These are phyloP conservation scores for Vitis hybrid DNA, from an alignment of 177 flowering plant genomes.

Conservation along the genomic window DNA sequence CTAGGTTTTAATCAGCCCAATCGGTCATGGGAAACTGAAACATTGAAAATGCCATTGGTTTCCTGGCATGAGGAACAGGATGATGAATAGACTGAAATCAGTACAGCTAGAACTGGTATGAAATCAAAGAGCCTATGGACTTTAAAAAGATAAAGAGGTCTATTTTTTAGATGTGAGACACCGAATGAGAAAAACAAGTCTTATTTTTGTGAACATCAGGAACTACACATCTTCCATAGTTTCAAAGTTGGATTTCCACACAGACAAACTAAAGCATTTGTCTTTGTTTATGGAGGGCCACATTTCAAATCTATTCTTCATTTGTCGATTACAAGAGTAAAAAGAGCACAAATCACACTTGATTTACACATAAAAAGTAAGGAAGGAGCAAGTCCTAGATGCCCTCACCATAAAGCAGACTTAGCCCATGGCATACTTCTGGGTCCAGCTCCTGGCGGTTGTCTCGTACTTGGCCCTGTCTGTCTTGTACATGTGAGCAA, in stretches of 20 bases:
- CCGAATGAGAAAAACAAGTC: too few species aligned
- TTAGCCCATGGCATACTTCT: constrained; percentile 73
- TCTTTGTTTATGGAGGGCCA: constrained; percentile 5
- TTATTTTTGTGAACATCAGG: background rate
- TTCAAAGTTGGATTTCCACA: constrained; percentile 19
- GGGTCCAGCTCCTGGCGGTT: constrained; percentile 78
- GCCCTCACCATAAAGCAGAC: constrained; percentile 13
- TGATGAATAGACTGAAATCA: too few species aligned
- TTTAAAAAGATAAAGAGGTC: too few species aligned
- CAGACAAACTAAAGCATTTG: constrained; percentile 5
- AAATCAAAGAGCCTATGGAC: too few species aligned
- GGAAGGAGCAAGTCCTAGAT: background rate
- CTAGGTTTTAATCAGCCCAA: too few species aligned
- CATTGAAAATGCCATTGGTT: too few species aligned
- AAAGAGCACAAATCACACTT: constrained; percentile 14
- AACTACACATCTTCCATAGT: background rate
- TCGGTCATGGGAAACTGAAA: too few species aligned
- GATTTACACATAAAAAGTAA: constrained; percentile 20
- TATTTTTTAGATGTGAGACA: too few species aligned
- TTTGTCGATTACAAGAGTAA: constrained; percentile 9
- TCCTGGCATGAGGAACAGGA: too few species aligned
- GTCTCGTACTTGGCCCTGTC: constrained; percentile 68
- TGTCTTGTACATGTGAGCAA: constrained; percentile 78
- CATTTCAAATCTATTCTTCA: constrained; percentile 12
- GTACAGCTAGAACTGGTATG: too few species aligned